Percentiles rank a stretch among this genome's conserved stretches.
Conservation (phyloP, 2,329 filamentous ascomycete species). For the Hirsutella thompsonii region DNA sequence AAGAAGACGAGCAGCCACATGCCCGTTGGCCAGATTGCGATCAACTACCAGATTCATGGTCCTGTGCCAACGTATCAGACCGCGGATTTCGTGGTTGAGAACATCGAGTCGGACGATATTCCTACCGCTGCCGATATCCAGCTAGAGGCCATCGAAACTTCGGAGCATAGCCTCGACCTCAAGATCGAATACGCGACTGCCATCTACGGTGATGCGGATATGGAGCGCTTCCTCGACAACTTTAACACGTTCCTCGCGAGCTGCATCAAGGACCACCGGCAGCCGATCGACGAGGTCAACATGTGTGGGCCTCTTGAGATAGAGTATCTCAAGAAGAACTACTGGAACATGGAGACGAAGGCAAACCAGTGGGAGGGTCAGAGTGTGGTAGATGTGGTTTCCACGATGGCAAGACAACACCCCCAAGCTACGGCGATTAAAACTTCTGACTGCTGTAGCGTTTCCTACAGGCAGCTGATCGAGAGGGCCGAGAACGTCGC, state of each 20-base stretch:
- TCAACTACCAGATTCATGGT: constrained; percentile 15
- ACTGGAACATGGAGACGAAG: constrained; percentile 9
- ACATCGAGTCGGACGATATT: constrained; percentile 11
- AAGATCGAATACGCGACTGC: constrained; percentile 11
- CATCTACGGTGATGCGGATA: constrained; percentile 9
- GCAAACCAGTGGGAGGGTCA: constrained; percentile 9
- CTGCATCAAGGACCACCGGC: constrained; percentile 13
- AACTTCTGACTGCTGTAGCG: constrained; percentile 11
- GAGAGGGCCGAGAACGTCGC: constrained; percentile 11
- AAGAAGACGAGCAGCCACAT: constrained; percentile 11
- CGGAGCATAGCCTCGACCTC: constrained; percentile 10
- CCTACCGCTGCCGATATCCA: constrained; percentile 12
- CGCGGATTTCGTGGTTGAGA: constrained; percentile 10
- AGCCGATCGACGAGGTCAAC: constrained; percentile 11
- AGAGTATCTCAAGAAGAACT: constrained; percentile 8
- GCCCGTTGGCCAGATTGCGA: constrained; percentile 11
- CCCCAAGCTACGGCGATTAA: constrained; percentile 11
- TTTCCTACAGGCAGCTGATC: constrained; percentile 11
- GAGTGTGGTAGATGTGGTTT: constrained; percentile 10
- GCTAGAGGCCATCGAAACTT: constrained; percentile 12
- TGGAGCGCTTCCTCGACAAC: constrained; percentile 15
- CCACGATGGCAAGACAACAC: constrained; percentile 8
- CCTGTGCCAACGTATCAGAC: constrained; percentile 9
- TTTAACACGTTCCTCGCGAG: constrained; percentile 13
- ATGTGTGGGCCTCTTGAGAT: constrained; percentile 12